A percentile compares a stretch with the other conserved stretches of the same genome.
Conservation (phyloP, 768 basidiomycete species). For the Naganishia vishniacii region DNA sequence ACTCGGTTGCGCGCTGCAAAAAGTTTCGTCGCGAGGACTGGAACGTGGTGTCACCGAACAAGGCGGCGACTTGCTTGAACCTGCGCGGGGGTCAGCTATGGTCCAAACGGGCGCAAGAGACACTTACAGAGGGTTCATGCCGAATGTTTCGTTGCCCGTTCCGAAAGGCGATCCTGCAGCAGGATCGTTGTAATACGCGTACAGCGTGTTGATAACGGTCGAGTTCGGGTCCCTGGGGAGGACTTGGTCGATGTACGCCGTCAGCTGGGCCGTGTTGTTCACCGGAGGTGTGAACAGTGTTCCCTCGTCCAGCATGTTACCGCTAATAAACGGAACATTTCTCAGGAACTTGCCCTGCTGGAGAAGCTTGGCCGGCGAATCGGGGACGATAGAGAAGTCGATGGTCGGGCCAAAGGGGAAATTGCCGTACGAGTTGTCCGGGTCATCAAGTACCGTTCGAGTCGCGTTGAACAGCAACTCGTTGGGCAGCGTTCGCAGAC, state of each 20-base stretch:
- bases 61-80: constrained; percentile 37
- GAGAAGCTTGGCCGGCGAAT: constrained; percentile 37
- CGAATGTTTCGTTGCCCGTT: constrained; percentile 44
- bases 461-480: constrained; percentile 36
- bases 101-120: background rate
- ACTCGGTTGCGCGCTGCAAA: constrained; percentile 30
- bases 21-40: constrained; percentile 39
- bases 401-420: constrained; percentile 36
- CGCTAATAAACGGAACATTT: constrained; percentile 41
- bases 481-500: constrained; percentile 35
- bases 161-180: constrained; percentile 39
- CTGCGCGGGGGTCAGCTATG: constrained; percentile 12
- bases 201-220: constrained; percentile 31
- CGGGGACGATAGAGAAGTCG: constrained; percentile 42
- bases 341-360: constrained; percentile 37
- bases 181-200: constrained; percentile 34
- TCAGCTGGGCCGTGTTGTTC: constrained; percentile 24
- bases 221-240: constrained; percentile 29
- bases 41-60: constrained; percentile 41
- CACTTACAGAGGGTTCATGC: constrained; percentile 32
- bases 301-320: constrained; percentile 45
- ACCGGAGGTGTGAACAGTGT: constrained; percentile 36
- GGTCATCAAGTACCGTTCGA: constrained; percentile 16
- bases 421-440: constrained; percentile 7
- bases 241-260: constrained; percentile 27